Evolutionary conservation across 495 filamentous ascomycete genomes (phyloP).

Genomic region (Diplogelasinospora grovesii): DNA sequence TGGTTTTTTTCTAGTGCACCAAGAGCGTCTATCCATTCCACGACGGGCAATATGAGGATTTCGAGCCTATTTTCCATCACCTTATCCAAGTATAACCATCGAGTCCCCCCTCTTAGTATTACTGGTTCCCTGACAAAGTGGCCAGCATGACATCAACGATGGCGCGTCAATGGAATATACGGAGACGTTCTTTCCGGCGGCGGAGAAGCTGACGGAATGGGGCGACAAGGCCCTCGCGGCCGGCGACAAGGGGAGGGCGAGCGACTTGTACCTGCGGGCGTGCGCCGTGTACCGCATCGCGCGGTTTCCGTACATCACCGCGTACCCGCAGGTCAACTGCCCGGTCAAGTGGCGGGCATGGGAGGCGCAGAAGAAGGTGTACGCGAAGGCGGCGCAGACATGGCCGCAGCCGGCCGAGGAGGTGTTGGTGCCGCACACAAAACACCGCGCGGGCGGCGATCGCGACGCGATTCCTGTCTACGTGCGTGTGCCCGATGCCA

Average conservation of each 20-base stretch:
- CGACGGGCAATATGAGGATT: constrained; percentile 63
- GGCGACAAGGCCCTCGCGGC: constrained; percentile 41
- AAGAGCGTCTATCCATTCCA: constrained; percentile 74
- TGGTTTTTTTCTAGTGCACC: constrained; percentile 43
- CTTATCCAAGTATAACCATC: constrained; percentile 45
- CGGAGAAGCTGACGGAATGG: constrained; percentile 42
- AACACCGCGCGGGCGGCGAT: constrained; percentile 37
- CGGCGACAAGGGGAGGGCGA: constrained; percentile 44
- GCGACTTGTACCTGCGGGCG: constrained; percentile 60
- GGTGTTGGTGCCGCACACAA: constrained; percentile 53
- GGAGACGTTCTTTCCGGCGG: constrained; percentile 51
- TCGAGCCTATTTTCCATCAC: constrained; percentile 61
- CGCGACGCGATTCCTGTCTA: constrained; percentile 58
- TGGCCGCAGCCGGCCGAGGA: constrained; percentile 54
- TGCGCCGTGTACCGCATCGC: constrained; percentile 68
- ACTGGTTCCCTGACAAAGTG: neutral
- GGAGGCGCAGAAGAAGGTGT: constrained; percentile 59
- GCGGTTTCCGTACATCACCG: constrained; percentile 62
- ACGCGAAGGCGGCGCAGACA: constrained; percentile 49
- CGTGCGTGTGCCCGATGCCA: constrained; percentile 49
- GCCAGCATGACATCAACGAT: constrained; percentile 52
- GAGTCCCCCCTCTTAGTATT: neutral
- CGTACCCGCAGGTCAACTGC: constrained; percentile 32
- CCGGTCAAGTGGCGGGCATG: constrained; percentile 55
- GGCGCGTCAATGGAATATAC: constrained; percentile 60